Base-by-base conservation (phyloP, 2,329 filamentous ascomycete genomes). In the Sporothrix euskadiensis region DNA sequence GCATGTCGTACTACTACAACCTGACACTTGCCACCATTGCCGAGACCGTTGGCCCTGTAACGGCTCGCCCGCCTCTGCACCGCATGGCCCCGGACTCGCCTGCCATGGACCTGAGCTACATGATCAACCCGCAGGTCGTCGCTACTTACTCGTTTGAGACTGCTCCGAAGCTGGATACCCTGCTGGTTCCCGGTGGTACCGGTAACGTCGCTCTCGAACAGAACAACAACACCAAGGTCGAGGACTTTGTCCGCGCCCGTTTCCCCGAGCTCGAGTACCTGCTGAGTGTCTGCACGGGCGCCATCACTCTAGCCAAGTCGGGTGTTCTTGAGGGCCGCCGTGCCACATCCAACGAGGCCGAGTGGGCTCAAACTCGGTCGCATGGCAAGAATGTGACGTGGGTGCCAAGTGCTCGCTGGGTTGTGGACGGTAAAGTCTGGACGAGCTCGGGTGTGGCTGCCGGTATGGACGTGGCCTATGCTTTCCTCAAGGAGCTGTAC, bases 331-430 rank as follows among this genome's bases (percentile, higher is more conserved):
- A 66, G 4, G 63, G 63, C 39, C 39, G 63, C 19, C 39, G 63
- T 10, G 63, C 63, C 39, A 66, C 63, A 39, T 47, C 63, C 39
- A 66, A 66, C 41, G 49, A 66, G 41, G n/a, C 10, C 22, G 63
- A n/a, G 22, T 66, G 63, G 63, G 22, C 63, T 7, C n/a, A 44
- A 39, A 66, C 41, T 9, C 22, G 9, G 3, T 32, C 39, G 39
- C 41, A 47, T 22, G 63, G 63, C n/a, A 44, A 44, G n/a, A 66
- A 66, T 39, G 63, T 66, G 63, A 66, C 39, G 41, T 66, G 63
- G 63, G 63, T 66, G 10, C n/a, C 63, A 10, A 30, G 22, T 12
- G 63, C 63, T 2, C 39, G 63, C 5, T 66, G 63, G 63, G 63
- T 66, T 10, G 63, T 66, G 63, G 63, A 66, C 22, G 63, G 63